Evolutionary conservation across 1,284 basidiomycete genomes (phyloP), one percentile per base, ranked within the genome.

Genomic region (Cutaneotrichosporon cyanovorans): DNA sequence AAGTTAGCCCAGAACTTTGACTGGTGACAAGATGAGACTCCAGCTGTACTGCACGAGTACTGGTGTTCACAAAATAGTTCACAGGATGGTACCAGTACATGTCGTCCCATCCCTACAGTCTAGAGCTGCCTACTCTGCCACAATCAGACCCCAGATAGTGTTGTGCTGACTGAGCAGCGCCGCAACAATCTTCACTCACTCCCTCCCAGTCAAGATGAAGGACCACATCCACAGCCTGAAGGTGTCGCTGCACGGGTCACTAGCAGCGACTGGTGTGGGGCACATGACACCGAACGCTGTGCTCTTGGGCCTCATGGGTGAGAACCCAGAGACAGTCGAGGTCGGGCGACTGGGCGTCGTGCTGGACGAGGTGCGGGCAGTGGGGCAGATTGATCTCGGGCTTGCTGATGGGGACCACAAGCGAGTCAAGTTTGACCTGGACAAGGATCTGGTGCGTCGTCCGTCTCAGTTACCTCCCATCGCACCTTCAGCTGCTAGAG

Each of bases 261-360:
- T 79, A 2, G 77, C 75, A 7, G 69, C 75, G 9, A 68, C 71
- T 76, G 90, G 91, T 0, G 55, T 61, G 60, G 90, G 89, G 1
- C 92, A 95, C 69, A 87, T 92, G 73, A 95, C 91, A 0, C 91
- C 91, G 0, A 87, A 93, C 69, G 90, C 91, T 3, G 82, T 96
- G 54, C 78, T 95, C 34, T 80, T 93, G 20, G 91, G 91, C 10
- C 75, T 95, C 22, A 88, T 93, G 78, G 89, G 85, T 74, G 65
- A 60, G 48, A 63, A 74, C 45, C 66, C 68, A 15, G 63, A 67
- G 49, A 59, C 49, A 4, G 62, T 66, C 39, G 59, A 64, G 46
- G 71, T 53, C 51, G 56, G 62, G n/a, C 36, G 65, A 12, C 47
- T 62, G 23, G 55, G 52, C 5, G 51, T 52, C 33, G 52, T 66